phyloP scores from a whole-genome alignment of 2,329 filamentous ascomycete genomes.

The Cordyceps cateniannulata region DNA sequence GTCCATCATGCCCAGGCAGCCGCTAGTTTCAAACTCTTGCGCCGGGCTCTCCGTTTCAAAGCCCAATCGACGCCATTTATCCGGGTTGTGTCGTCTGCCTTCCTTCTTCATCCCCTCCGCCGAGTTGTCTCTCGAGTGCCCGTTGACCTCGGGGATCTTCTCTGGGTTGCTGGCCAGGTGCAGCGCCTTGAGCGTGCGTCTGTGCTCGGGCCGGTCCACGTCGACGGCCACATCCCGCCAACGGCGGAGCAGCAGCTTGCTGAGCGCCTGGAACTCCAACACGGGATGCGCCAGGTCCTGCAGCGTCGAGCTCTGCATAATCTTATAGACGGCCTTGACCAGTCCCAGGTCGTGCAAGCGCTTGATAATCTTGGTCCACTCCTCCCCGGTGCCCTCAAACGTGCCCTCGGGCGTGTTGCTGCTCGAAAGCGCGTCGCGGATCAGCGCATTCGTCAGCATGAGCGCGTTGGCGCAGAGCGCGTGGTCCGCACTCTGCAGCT shows the following conservation, averaged over 20 bases:
- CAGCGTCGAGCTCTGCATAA: constrained; percentile 91
- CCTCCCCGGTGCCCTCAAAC: constrained; percentile 40
- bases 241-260: constrained; percentile 77
- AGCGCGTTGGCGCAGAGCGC: constrained; percentile 91
- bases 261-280: constrained; percentile 87
- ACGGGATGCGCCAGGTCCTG: constrained; percentile 87
- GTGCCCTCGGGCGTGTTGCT: constrained; percentile 43
- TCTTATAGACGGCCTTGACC: constrained; percentile 81
- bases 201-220: constrained; percentile 79
- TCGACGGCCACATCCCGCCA: constrained; percentile 86
- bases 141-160: constrained; percentile 30
- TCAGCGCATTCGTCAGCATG: constrained; percentile 90
- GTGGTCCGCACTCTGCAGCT: constrained; percentile 90
- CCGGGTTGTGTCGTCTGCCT: constrained; percentile 69
- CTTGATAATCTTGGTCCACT: constrained; percentile 96
- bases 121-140: constrained; percentile 31
- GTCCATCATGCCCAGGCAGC: constrained; percentile 96
- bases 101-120: constrained; percentile 45
- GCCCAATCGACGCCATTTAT: constrained; percentile 88
- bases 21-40: constrained; percentile 76
- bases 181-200: constrained; percentile 76
- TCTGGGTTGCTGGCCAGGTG: constrained; percentile 77
- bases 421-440: constrained; percentile 80
- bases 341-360: constrained; percentile 85
- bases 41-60: constrained; percentile 88